Evolutionary conservation across 352 stramenopile genomes (phyloP).

Genomic region (Plasmopara muralis): DNA sequence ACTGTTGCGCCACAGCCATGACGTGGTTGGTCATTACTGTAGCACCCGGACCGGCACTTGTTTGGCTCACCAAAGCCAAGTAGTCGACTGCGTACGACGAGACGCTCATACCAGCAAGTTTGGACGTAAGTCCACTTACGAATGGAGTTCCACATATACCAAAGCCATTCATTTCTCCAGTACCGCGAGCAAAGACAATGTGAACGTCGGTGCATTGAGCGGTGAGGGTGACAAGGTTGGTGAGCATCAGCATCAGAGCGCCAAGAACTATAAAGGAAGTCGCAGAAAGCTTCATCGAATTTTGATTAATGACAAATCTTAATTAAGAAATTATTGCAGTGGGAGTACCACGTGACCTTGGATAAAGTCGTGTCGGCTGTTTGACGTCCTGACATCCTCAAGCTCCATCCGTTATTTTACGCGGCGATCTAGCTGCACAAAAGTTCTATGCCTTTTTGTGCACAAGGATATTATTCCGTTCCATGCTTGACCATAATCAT

Average conservation of each 20-base stretch:
- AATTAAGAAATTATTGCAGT: too few species aligned
- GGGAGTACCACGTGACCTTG: too few species aligned
- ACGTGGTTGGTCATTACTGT: conserved; percentile 34
- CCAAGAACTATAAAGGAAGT: background rate
- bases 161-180: conserved; percentile 7
- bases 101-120: conserved; percentile 23
- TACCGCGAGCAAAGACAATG: conserved; percentile 4
- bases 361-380: too few species aligned
- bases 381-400: too few species aligned
- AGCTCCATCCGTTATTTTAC: too few species aligned
- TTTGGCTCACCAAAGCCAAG: conserved; percentile 14
- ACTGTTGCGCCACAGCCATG: conserved; percentile 18
- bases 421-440: too few species aligned
- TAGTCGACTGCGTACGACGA: conserved; percentile 29
- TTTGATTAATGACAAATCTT: too few species aligned
- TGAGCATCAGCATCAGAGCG: background rate
- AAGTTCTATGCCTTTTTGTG: too few species aligned
- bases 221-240: background rate
- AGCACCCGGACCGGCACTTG: conserved; percentile 17
- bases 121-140: conserved; percentile 17
- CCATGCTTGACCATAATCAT: too few species aligned
- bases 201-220: conserved; percentile 15
- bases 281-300: too few species aligned
- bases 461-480: too few species aligned
- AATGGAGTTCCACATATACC: conserved; percentile 24